phyloP scores from a whole-genome alignment of 495 filamentous ascomycete genomes.

The Zalerion maritima region DNA sequence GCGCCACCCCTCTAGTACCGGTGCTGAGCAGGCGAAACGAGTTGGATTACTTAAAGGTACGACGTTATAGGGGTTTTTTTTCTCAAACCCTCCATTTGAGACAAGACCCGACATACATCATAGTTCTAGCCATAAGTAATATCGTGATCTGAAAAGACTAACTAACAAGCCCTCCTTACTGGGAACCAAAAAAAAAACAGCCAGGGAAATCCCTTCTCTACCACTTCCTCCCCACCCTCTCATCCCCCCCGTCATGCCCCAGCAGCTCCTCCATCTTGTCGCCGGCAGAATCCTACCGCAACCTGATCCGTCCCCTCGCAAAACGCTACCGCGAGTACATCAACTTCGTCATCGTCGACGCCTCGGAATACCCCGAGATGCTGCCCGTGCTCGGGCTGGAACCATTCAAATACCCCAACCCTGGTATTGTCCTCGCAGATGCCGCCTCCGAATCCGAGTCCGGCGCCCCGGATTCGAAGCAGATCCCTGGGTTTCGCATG shows the following conservation, averaged over 20 bases:
- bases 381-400: constrained; percentile 21
- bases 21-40: constrained; percentile 32
- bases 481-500: too few relatives aligned
- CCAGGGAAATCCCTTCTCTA: constrained; percentile 30
- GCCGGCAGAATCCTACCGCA: constrained; percentile 16
- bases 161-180: too few relatives aligned
- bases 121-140: too few relatives aligned
- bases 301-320: constrained; percentile 24
- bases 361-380: constrained; percentile 32
- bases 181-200: too few relatives aligned
- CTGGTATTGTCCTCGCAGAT: too few relatives aligned
- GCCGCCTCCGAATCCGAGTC: too few relatives aligned
- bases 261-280: constrained; percentile 2
- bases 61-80: too few relatives aligned
- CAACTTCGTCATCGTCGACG: constrained; percentile 30
- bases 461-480: too few relatives aligned
- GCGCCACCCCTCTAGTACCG: constrained; percentile 22
- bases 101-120: too few relatives aligned
- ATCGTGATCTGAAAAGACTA: too few relatives aligned
- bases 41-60: constrained; percentile 23
- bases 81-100: too few relatives aligned
- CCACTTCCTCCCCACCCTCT: constrained; percentile 20
- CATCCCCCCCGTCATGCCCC: constrained; percentile 16
- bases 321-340: constrained; percentile 34
- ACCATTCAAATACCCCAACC: constrained; percentile 10